These are phyloP conservation scores for Hygrophorus pudorinus DNA, from an alignment of 768 basidiomycete species.

Conservation along the genomic window DNA sequence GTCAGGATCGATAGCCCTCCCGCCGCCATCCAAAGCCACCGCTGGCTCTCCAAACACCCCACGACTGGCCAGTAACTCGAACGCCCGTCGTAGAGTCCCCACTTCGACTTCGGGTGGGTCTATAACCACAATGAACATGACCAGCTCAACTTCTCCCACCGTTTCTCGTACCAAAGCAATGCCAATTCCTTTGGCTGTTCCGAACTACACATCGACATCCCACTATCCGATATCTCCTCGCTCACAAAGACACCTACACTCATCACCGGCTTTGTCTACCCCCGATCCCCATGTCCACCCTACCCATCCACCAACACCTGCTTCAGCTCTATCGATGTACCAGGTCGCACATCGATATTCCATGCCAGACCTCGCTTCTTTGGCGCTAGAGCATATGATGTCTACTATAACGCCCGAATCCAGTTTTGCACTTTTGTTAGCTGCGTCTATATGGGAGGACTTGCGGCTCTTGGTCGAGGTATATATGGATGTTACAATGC, in stretches of 20 bases:
- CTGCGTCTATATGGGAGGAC: slow-evolving; percentile 60
- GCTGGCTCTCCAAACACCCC: not conserved
- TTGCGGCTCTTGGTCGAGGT: slow-evolving; percentile 53
- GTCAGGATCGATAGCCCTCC: not conserved
- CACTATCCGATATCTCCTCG: slow-evolving; percentile 43
- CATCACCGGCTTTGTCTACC: slow-evolving; percentile 21
- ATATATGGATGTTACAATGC: slow-evolving; percentile 13
- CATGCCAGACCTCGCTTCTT: slow-evolving; percentile 52
- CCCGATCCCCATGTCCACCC: slow-evolving; percentile 70
- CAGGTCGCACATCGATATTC: slow-evolving; percentile 69
- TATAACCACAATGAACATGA: slow-evolving; percentile 13
- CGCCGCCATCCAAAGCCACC: not conserved
- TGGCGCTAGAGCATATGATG: slow-evolving; percentile 69
- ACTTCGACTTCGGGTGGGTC: slow-evolving; percentile 12
- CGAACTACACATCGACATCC: slow-evolving; percentile 22
- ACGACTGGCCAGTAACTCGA: not conserved
- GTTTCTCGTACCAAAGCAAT: slow-evolving; percentile 30
- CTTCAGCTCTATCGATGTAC: slow-evolving; percentile 67
- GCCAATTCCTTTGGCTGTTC: slow-evolving; percentile 26
- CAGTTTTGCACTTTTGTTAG: slow-evolving; percentile 60
- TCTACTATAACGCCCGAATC: slow-evolving; percentile 53
- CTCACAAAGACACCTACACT: slow-evolving; percentile 26
- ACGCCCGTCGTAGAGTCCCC: slow-evolving; percentile 10
- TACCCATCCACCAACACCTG: slow-evolving; percentile 47
- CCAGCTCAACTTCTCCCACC: slow-evolving; percentile 14